Conservation (phyloP, 805 yeast genomes). For the Lipomyces spencermartinsiae region DNA sequence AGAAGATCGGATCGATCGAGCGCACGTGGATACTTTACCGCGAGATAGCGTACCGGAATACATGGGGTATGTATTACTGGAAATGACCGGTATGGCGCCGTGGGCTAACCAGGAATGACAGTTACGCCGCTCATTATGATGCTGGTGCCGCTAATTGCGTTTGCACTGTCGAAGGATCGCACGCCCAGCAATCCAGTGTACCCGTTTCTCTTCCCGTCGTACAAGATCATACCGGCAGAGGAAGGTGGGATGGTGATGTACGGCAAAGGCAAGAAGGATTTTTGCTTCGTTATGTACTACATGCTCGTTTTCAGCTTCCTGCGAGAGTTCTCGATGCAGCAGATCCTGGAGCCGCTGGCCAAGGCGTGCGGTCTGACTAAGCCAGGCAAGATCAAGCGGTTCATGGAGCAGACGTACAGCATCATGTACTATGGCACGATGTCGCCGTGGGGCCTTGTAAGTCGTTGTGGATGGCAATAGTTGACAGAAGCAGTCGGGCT, state of each 20-base stretch:
- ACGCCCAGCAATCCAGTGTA: slow-evolving; percentile 21
- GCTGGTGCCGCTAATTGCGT: slow-evolving; percentile 21
- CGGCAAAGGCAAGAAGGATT: slow-evolving; percentile 87
- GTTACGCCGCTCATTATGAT: slow-evolving; percentile 30
- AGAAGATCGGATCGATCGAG: not conserved
- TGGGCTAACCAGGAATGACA: not conserved
- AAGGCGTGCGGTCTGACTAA: slow-evolving; percentile 55
- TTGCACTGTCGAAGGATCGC: slow-evolving; percentile 15
- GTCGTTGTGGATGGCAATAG: not conserved
- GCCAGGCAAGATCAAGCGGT: slow-evolving; percentile 70
- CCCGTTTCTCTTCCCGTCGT: slow-evolving; percentile 36
- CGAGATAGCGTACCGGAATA: slow-evolving; percentile 61
- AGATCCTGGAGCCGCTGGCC: slow-evolving; percentile 77
- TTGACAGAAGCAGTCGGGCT: not conserved
- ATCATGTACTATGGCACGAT: slow-evolving; percentile 77
- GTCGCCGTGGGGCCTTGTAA: slow-evolving; percentile 78
- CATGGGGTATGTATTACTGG: slow-evolving; percentile 57
- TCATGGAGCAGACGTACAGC: slow-evolving; percentile 92
- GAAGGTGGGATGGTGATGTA: slow-evolving; percentile 49
- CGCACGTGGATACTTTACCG: slow-evolving; percentile 62
- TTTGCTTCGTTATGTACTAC: slow-evolving; percentile 76
- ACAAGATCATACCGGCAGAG: slow-evolving; percentile 46
- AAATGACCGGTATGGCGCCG: not conserved
- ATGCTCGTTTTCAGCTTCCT: slow-evolving; percentile 87
- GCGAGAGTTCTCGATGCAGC: slow-evolving; percentile 91